Evolutionary conservation across 768 basidiomycete species (phyloP), one percentile per base, ranked within the genome.

Genomic region (Hysterangium stoloniferum): DNA sequence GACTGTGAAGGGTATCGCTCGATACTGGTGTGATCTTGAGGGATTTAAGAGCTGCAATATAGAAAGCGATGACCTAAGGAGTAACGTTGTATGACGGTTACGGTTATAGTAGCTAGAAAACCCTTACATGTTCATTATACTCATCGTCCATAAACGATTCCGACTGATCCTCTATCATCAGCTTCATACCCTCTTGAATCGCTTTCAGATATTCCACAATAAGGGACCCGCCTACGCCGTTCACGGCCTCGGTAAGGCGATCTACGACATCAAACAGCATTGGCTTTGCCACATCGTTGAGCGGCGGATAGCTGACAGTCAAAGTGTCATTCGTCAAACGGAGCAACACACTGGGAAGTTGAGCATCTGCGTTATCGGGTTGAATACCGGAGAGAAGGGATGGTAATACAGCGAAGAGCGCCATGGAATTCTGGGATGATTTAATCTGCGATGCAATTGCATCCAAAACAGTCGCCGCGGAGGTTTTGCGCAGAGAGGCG

Each of bases 121-220:
- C 33, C 68, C 76, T 48, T 57, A 83, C 80, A 61, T 85, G 82
- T 54, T 77, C 70, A 15, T 66, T 65, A 52, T 86, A 76, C 45
- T 84, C 80, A 22, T 75, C 73, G 27, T 66, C 67, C 11, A 68
- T 66, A 63, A 83, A 77, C 6, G 69, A 66, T 20, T 61, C 58
- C 36, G 64, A 66, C 44, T 80, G 76, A 62, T 90, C 86, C 17
- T 74, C 70, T 27, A 88, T 61, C 87, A 86, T 89, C 12, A 71
- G 56, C 35, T 67, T 60, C 22, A 85, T 44, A 8, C 81, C 78
- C 1, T 79, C 81, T 54, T 79, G 74, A 12, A 79, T 50, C 11
- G 61, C 50, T 41, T 75, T 71, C 42, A 86, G 59, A 34, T 84
- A 57, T 20, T 64, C 62, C 19, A 70, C 54, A 35, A 72, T 60